Conservation (phyloP, 2,329 filamentous ascomycete species). For the Sporothrix brasiliensis region DNA sequence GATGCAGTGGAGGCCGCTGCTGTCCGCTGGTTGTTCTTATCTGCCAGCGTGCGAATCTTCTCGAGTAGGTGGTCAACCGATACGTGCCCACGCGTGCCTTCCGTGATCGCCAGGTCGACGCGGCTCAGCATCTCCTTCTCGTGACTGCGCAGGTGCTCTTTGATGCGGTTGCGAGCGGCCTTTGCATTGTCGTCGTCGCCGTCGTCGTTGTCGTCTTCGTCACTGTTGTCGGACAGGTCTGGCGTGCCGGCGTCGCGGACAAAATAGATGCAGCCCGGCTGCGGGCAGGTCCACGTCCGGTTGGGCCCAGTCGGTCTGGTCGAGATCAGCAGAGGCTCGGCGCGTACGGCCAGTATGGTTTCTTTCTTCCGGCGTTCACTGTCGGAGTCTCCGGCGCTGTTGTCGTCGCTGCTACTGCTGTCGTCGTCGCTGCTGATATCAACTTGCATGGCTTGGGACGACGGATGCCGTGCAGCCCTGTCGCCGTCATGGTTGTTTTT, state of each 20-base stretch:
- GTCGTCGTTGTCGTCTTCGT: conserved; percentile 13
- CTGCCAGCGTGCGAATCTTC: conserved; percentile 55
- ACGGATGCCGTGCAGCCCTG: neutral
- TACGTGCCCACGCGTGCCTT: conserved; percentile 58
- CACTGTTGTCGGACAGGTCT: neutral
- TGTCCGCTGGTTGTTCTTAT: conserved; percentile 38
- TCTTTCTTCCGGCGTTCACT: neutral
- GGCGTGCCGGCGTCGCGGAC: conserved; percentile 50
- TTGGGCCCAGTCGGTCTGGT: conserved; percentile 57
- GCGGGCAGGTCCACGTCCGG: conserved; percentile 67
- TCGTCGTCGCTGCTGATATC: neutral
- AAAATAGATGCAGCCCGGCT: conserved; percentile 65
- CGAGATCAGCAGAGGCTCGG: conserved; percentile 53
- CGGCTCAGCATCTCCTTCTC: conserved; percentile 55
- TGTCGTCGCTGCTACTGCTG: conserved; percentile 30
- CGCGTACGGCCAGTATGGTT: conserved; percentile 49
- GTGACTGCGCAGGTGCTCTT: conserved; percentile 64
- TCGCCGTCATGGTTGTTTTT: neutral
- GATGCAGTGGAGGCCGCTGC: neutral
- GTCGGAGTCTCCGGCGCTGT: conserved; percentile 31
- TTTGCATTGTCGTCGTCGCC: conserved; percentile 1
- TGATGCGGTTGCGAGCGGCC: conserved; percentile 57
- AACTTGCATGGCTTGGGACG: conserved; percentile 4
- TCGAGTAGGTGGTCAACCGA: conserved; percentile 62
- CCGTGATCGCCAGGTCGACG: conserved; percentile 57